A percentile compares a stretch with the other conserved stretches of the same genome.
Evolutionary conservation across 163 green algal genomes (phyloP).

Genomic region (Prototheca wickerhamii): DNA sequence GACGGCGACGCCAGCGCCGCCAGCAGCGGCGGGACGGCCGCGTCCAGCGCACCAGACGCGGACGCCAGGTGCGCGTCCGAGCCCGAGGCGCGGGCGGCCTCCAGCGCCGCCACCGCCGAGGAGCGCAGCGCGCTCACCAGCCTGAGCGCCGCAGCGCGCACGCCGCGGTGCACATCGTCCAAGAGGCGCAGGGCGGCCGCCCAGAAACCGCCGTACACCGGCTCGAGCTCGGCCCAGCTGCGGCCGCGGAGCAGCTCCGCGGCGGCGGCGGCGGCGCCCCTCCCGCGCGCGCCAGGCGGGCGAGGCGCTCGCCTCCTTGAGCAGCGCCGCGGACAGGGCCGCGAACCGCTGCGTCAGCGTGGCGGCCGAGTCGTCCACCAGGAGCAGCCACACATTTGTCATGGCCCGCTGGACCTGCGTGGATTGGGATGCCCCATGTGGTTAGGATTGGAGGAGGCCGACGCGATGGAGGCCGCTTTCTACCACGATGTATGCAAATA

Average conservation of each 20-base stretch:
- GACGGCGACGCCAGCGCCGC: constrained; percentile 10
- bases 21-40: too few relatives aligned
- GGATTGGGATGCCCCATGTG: not conserved
- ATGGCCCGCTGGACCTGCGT: constrained; percentile 47
- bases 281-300: constrained; percentile 78
- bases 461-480: too few relatives aligned
- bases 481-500: not conserved
- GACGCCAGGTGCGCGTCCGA: too few relatives aligned
- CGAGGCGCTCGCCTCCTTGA: constrained; percentile 56
- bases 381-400: constrained; percentile 45
- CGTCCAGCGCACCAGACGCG: too few relatives aligned
- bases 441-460: not conserved
- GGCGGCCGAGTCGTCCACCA: constrained; percentile 60
- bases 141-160: too few relatives aligned
- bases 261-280: constrained; percentile 47
- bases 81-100: too few relatives aligned
- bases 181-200: constrained; percentile 61
- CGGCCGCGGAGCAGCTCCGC: constrained; percentile 65
- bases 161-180: too few relatives aligned
- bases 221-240: constrained; percentile 55
- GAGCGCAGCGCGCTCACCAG: too few relatives aligned
- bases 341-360: constrained; percentile 57
- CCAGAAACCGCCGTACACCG: constrained; percentile 61
- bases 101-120: too few relatives aligned
- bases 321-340: constrained; percentile 53